Evolutionary conservation across 2,329 filamentous ascomycete genomes (phyloP), one percentile per base, ranked within the genome.

Genomic region (Fusarium falciforme): DNA sequence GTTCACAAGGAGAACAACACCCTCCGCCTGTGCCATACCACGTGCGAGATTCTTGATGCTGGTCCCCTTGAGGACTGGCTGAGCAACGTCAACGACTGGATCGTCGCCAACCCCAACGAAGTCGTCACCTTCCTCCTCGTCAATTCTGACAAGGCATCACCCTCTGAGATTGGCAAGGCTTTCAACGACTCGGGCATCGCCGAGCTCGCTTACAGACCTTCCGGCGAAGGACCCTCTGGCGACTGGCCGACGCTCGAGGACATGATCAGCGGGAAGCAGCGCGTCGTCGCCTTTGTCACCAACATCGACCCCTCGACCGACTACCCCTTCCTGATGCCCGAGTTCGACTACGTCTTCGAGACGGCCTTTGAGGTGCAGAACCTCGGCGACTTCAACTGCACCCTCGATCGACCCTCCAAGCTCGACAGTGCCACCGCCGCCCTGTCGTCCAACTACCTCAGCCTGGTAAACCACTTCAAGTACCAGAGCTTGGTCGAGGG

Each of bases 381-480:
- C 10, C 83, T 90, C 1, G 83, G 85, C 2, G 90, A 90, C 80
- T 96, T 95, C 86, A 92, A 91, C 81, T 96, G 94, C 85, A 88
- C 86, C 0, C 87, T 94, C 5, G 86, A 93, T 78, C 90, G 94
- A 0, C 94, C 94, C 0, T 82, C 87, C 0, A 81, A 82, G 7
- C 83, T 91, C 36, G 80, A 82, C 25, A 79, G 84, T 5, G 87
- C 87, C 58, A 78, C 87, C 17, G 77, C 85, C 1, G 93, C 92
- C 2, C 79, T 93, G 29, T 79, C 85, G 0, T 85, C 86, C 1
- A 89, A 89, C 75, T 87, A 90, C 76, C 87, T 96, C 80, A 90
- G 93, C 29, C 85, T 96, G 11, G 87, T 94, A 85, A 96, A 96
- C 85, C 94, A 96, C 84, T 96, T 96, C 85, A 87, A 93, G 62